Evolutionary conservation across 768 basidiomycete species (phyloP).

Genomic region (Panellus pusillus): DNA sequence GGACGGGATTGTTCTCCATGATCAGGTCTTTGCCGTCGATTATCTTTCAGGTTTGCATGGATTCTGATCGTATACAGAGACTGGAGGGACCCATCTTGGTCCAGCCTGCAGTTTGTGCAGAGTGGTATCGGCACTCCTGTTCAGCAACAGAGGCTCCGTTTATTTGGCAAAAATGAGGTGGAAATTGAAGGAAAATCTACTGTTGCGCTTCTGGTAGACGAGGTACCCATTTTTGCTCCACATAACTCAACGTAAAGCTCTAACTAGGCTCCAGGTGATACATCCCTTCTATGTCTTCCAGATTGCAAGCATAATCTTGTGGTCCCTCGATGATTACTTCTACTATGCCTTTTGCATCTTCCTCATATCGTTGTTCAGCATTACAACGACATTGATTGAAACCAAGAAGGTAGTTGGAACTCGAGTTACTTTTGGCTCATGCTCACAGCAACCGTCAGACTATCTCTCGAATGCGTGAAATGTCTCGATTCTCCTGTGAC

Average conservation of each 20-base stretch:
- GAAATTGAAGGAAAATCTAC: constrained; percentile 89
- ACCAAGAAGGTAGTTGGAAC: constrained; percentile 73
- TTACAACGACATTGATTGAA: constrained; percentile 84
- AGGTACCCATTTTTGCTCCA: constrained; percentile 49
- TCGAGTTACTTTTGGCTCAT: constrained; percentile 1
- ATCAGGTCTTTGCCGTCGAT: constrained; percentile 53
- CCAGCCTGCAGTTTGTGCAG: constrained; percentile 58
- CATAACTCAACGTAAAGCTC: not conserved
- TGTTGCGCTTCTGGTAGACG: constrained; percentile 77
- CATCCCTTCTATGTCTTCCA: constrained; percentile 99
- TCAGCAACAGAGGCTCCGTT: constrained; percentile 60
- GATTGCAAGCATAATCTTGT: constrained; percentile 89
- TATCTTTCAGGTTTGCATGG: constrained; percentile 1
- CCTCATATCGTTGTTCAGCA: constrained; percentile 83
- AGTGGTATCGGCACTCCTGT: constrained; percentile 56
- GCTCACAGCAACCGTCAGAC: constrained; percentile 52
- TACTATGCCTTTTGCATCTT: constrained; percentile 98
- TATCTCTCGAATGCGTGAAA: constrained; percentile 90
- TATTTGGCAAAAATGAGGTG: constrained; percentile 87
- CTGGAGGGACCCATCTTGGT: constrained; percentile 86
- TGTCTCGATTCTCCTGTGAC: constrained; percentile 87
- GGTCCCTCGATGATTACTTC: constrained; percentile 94
- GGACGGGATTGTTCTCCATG: constrained; percentile 79
- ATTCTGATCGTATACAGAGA: constrained; percentile 49
- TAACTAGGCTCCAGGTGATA: constrained; percentile 58